A percentile compares a stretch with the other conserved stretches of the same genome.
Conservation (phyloP, 1,284 basidiomycete genomes). For the Pseudozyma sp. region DNA sequence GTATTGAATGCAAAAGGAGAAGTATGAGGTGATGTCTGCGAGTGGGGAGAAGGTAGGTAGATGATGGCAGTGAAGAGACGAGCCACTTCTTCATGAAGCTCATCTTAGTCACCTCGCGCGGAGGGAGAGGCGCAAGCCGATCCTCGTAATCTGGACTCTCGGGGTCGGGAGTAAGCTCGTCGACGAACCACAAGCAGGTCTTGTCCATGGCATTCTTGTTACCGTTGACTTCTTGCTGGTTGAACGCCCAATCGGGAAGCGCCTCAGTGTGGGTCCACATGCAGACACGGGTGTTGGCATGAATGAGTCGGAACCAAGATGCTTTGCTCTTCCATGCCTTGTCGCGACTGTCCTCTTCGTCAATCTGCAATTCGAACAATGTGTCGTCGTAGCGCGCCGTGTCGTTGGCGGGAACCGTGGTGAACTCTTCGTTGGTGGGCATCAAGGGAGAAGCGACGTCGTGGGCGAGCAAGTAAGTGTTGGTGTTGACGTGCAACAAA, state of each 20-base stretch:
- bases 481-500: constrained; percentile 86
- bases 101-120: constrained; percentile 81
- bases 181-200: constrained; percentile 86
- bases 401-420: constrained; percentile 73
- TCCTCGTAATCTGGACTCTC: constrained; percentile 56
- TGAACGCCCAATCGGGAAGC: constrained; percentile 95
- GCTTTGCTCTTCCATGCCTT: constrained; percentile 52
- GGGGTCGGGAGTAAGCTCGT: constrained; percentile 79
- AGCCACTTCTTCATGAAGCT: constrained; percentile 94
- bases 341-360: constrained; percentile 24
- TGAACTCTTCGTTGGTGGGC: constrained; percentile 99
- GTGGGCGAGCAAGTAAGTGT: constrained; percentile 87
- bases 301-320: constrained; percentile 73
- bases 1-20: constrained; percentile 5
- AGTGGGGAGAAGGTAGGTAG: not conserved
- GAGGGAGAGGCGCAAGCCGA: constrained; percentile 62
- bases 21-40: not conserved
- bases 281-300: constrained; percentile 87
- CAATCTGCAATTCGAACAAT: constrained; percentile 62
- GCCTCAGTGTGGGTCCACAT: constrained; percentile 88
- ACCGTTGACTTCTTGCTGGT: constrained; percentile 97
- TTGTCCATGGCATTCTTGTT: constrained; percentile 91
- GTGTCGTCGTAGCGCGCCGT: constrained; percentile 69
- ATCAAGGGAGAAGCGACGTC: constrained; percentile 97
- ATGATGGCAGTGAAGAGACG: constrained; percentile 68